Percentiles rank a stretch among this genome's conserved stretches.
Conservation (phyloP, 2,329 filamentous ascomycete genomes). For the Xylaria sp. region DNA sequence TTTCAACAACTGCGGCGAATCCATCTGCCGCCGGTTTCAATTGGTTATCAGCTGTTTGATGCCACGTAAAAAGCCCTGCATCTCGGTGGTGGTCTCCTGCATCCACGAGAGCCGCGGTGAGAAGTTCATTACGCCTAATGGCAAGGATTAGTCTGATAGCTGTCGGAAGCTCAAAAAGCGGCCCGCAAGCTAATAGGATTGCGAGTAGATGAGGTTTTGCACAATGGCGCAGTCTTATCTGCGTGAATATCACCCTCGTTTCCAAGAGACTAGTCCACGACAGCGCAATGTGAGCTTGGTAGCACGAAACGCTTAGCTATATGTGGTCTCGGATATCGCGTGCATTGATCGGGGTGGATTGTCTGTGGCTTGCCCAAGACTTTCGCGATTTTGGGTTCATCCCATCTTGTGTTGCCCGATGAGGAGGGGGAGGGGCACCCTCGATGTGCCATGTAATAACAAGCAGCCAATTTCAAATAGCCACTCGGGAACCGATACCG, state of each 20-base stretch:
- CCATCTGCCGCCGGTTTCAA: slow-evolving; percentile 42
- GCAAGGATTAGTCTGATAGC: slow-evolving; percentile 12
- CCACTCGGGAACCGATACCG: slow-evolving; percentile 7
- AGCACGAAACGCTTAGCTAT: slow-evolving; percentile 28
- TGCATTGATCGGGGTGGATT: slow-evolving; percentile 12
- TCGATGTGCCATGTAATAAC: slow-evolving; percentile 4
- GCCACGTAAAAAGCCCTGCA: slow-evolving; percentile 31
- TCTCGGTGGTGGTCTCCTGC: slow-evolving; percentile 28
- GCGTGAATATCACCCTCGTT: slow-evolving; percentile 23
- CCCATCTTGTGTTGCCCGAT: slow-evolving; percentile 14
- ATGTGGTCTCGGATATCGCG: slow-evolving; percentile 20
- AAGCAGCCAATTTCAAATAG: slow-evolving; percentile 6
- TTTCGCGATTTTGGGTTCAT: slow-evolving; percentile 2
- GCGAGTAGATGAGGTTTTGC: slow-evolving; percentile 12
- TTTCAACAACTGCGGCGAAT: slow-evolving; percentile 41
- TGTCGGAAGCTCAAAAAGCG: slow-evolving; percentile 24
- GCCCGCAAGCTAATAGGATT: slow-evolving; percentile 27
- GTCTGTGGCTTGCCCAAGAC: neutral
- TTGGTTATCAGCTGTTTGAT: slow-evolving; percentile 33
- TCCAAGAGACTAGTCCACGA: slow-evolving; percentile 8
- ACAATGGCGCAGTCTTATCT: slow-evolving; percentile 23
- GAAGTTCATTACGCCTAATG: slow-evolving; percentile 23
- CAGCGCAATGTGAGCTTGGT: slow-evolving; percentile 8
- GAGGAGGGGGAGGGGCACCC: slow-evolving; percentile 6
- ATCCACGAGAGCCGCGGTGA: slow-evolving; percentile 30